Evolutionary conservation across 306 rosid species (phyloP).

Genomic region (Nissolia schottii): DNA sequence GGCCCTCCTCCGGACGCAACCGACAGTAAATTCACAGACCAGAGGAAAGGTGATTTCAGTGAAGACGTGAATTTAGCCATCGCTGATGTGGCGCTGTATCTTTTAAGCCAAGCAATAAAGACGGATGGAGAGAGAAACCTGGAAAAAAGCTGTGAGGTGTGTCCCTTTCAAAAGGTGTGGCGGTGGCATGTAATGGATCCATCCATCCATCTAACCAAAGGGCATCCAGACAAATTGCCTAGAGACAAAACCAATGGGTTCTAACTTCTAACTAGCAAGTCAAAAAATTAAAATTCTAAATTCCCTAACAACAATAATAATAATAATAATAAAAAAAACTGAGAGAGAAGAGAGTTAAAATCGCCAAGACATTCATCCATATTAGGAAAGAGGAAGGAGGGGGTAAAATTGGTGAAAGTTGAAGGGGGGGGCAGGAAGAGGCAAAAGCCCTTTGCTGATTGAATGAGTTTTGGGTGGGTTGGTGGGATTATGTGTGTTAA

Average conservation of each 20-base stretch:
- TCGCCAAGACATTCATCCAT: neutral
- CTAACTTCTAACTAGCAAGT: constrained; percentile 24
- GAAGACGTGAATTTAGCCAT: constrained; percentile 20
- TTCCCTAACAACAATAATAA: neutral
- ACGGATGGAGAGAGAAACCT: neutral
- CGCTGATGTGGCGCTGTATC: constrained; percentile 36
- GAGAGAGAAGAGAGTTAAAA: too few relatives aligned
- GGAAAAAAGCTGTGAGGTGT: constrained; percentile 23
- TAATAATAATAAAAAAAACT: too few relatives aligned
- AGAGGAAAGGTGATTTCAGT: constrained; percentile 17
- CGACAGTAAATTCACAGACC: constrained; percentile 20
- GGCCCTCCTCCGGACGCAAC: constrained; percentile 10
- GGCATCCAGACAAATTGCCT: constrained; percentile 15
- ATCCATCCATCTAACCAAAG: constrained; percentile 18
- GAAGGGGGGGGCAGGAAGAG: neutral
- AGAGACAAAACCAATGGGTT: constrained; percentile 23
- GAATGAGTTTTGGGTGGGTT: constrained; percentile 15
- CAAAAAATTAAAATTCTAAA: constrained; percentile 24
- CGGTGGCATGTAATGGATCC: constrained; percentile 32
- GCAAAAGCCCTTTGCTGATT: constrained; percentile 13
- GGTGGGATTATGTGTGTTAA: constrained; percentile 15
- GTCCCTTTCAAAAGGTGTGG: constrained; percentile 45
- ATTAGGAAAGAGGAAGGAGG: neutral
- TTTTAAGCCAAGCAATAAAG: constrained; percentile 36
- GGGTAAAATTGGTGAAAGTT: neutral